Base-by-base conservation (phyloP, 192 early-diverging fungal species). In the Coemansia sp. region DNA sequence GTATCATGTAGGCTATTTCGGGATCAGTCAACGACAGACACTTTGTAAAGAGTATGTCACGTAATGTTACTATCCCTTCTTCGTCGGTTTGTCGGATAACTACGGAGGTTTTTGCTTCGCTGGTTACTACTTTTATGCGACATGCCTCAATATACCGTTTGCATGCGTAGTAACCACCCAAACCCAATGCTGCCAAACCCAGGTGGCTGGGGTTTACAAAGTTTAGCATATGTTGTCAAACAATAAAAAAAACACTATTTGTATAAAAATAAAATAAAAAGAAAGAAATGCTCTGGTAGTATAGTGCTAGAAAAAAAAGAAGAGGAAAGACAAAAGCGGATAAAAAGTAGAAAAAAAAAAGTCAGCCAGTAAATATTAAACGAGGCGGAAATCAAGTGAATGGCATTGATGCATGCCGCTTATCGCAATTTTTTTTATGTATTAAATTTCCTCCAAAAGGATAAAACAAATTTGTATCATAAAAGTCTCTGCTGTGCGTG, bases 1-100 rank as follows among this genome's bases (percentile, higher is more conserved):
- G 92, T 25, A 77, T 72, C 81, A 88, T 94, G 10, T 54, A 57
- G 3, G 85, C 84, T n/a, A 72, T 42, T 17, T 52, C 52, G 1
- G 76, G 68, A n/a, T 88, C 88, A 2, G 83, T 67, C 12, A 91
- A 66, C n/a, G 82, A 78, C n/a, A 87, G 87, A 30, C 89, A 91
- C 18, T 63, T 63, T 8, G 28, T 28, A 48, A 70, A 58, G 2
- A 84, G 56, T 4, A 76, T 48, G 33, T 80, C 81, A 25, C 40
- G 57, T 25, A 83, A 56, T 6, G 80, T 77, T 14, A 72, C 66
- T 6, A 61, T 18, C 28, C 69, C 78, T 28, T 72, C 67, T 4
- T 63, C 11, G 3, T 63, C 61, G 3, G 73, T 81, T 20, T 72
- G 68, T 14, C 73, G 64, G 18, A 81, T 67, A 7, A 80, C 57